These are phyloP conservation scores for Bryum argenteum DNA, from an alignment of 225 moss, liverwort and hornwort species.

Conservation along the genomic window DNA sequence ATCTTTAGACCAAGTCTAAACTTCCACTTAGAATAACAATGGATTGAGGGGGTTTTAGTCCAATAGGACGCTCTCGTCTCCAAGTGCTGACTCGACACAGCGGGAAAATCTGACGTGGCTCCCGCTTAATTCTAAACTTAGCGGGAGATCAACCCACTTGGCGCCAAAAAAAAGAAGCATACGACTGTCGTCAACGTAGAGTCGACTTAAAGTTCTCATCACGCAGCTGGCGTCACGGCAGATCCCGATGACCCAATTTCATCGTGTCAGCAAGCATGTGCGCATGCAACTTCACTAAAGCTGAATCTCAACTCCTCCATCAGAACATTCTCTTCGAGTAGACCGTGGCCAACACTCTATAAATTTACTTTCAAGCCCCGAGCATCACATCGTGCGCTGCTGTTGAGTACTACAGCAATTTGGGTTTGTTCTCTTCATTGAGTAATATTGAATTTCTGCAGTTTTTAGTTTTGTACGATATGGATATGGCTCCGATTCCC, in stretches of 20 bases:
- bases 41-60: too few species aligned
- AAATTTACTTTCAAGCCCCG: neutral
- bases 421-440: too few species aligned
- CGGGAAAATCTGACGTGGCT: neutral
- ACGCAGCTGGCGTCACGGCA: neutral
- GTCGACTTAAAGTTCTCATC: neutral
- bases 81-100: neutral
- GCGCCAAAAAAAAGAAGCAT: neutral
- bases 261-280: neutral
- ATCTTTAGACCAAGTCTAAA: too few species aligned
- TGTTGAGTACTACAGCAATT: neutral
- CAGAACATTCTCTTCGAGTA: neutral
- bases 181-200: neutral
- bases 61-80: neutral
- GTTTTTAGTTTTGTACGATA: slow-evolving; percentile 10
- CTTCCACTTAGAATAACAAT: too few species aligned
- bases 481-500: slow-evolving; percentile 58
- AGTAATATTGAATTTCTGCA: neutral
- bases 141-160: neutral
- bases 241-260: too few species aligned
- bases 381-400: neutral
- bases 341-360: neutral
- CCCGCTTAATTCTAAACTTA: neutral
- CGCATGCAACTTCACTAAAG: neutral
- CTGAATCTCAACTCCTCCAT: neutral